Evolutionary conservation across 345 rosid genomes (phyloP).

Genomic region (Lepidium aucheri): DNA sequence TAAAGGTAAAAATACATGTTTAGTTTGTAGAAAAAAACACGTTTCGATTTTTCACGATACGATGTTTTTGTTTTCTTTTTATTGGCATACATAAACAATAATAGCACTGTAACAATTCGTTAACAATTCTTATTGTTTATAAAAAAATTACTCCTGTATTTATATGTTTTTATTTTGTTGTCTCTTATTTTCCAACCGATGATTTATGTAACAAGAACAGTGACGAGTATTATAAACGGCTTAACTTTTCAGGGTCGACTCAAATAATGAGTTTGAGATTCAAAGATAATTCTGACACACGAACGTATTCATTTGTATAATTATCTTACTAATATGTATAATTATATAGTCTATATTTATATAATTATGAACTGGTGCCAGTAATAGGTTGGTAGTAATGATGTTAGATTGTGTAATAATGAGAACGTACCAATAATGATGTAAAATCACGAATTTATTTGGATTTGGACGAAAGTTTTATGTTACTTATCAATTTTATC

Average conservation of each 20-base stretch:
- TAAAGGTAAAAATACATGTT: not conserved
- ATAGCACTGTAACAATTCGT: not conserved
- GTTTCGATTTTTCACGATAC: not conserved
- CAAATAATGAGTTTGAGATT: not conserved
- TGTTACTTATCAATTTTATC: slow-evolving; percentile 7
- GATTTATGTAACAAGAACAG: slow-evolving; percentile 7
- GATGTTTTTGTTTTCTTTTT: not conserved
- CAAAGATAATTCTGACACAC: slow-evolving; percentile 2
- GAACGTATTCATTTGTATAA: not conserved
- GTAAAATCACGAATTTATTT: slow-evolving; percentile 9
- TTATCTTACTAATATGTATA: not conserved
- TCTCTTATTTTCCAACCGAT: slow-evolving; percentile 11
- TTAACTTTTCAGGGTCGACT: slow-evolving; percentile 8
- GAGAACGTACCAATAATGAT: slow-evolving; percentile 23
- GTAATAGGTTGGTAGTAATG: slow-evolving; percentile 29
- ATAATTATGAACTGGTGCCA: slow-evolving; percentile 11
- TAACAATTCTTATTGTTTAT: not conserved
- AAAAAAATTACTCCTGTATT: too few relatives aligned
- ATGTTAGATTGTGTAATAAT: slow-evolving; percentile 22
- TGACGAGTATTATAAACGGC: slow-evolving; percentile 19
- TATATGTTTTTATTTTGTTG: not conserved
- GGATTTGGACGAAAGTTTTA: not conserved
- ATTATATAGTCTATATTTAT: not conserved
- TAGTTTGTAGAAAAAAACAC: slow-evolving; percentile 10
- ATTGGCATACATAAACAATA: not conserved